These are phyloP conservation scores for Puccinia polysora DNA, from an alignment of 1,284 basidiomycete genomes.

Conservation along the genomic window DNA sequence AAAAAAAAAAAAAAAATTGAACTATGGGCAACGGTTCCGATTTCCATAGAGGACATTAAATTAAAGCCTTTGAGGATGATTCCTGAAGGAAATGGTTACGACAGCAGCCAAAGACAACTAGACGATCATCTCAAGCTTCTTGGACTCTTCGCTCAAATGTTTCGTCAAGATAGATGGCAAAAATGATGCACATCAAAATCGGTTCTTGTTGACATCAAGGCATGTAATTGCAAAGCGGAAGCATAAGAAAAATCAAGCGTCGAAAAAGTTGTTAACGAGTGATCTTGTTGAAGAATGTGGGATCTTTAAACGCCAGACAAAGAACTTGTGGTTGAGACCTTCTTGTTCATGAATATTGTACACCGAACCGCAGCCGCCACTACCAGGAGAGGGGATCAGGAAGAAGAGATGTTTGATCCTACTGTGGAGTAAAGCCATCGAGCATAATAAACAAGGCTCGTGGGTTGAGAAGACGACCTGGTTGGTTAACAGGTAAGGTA, in stretches of 20 bases:
- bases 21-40: no score
- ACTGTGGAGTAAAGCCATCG: slow-evolving; percentile 86
- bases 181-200: no score
- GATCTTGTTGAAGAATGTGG: not conserved
- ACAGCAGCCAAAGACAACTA: no score
- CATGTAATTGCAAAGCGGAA: not conserved
- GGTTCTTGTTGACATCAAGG: no score
- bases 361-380: slow-evolving; percentile 39
- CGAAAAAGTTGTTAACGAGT: not conserved
- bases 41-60: no score
- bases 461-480: slow-evolving; percentile 79
- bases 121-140: no score
- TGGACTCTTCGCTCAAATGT: no score
- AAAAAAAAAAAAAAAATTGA: no score
- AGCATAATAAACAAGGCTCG: slow-evolving; percentile 92
- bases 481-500: slow-evolving; percentile 71
- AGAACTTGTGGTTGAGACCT: slow-evolving; percentile 38
- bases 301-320: slow-evolving; percentile 18
- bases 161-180: no score
- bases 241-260: not conserved
- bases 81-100: no score
- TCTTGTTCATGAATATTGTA: slow-evolving; percentile 29
- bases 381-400: slow-evolving; percentile 64
- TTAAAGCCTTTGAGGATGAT: no score
- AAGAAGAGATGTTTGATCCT: slow-evolving; percentile 78